A percentile compares a stretch with the other conserved stretches of the same genome.
phyloP scores from a whole-genome alignment of 768 basidiomycete genomes.

The Mycena galopus region DNA sequence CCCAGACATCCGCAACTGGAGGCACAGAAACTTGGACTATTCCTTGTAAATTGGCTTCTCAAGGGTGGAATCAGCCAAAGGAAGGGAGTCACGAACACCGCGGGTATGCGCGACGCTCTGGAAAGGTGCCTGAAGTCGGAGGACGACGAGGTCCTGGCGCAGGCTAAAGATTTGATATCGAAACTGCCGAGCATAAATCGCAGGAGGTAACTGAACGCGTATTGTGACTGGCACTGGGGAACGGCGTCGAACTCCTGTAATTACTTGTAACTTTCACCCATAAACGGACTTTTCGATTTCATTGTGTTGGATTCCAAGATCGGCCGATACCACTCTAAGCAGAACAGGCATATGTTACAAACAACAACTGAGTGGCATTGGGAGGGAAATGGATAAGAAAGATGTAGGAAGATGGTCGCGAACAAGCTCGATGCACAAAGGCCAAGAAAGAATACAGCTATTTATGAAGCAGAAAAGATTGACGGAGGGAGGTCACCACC shows the following conservation, averaged over 20 bases:
- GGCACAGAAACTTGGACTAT: slow-evolving; percentile 3
- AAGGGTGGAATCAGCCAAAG: slow-evolving; percentile 8
- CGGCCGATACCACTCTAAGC: too few species aligned
- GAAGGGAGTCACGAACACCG: slow-evolving; percentile 9
- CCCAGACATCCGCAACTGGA: slow-evolving; percentile 3
- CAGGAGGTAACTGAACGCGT: not conserved
- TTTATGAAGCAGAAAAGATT: not conserved
- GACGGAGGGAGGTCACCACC: slow-evolving; percentile 59
- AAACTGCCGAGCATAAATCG: slow-evolving; percentile 1
- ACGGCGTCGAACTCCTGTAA: too few species aligned
- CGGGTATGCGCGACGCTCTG: slow-evolving; percentile 1
- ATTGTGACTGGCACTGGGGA: too few species aligned
- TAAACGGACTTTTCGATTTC: too few species aligned
- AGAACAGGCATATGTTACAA: not conserved
- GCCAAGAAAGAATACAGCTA: slow-evolving; percentile 10
- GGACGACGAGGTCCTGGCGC: not conserved
- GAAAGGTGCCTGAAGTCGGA: slow-evolving; percentile 3
- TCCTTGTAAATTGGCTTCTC: slow-evolving; percentile 5
- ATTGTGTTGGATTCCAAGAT: too few species aligned
- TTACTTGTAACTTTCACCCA: too few species aligned
- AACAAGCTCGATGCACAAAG: not conserved
- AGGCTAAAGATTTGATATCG: not conserved
- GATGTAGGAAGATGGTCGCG: not conserved
- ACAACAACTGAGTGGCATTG: not conserved
- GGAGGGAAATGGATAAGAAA: not conserved